phyloP scores from a whole-genome alignment of 805 yeast species.

The Starmera pachycereana region DNA sequence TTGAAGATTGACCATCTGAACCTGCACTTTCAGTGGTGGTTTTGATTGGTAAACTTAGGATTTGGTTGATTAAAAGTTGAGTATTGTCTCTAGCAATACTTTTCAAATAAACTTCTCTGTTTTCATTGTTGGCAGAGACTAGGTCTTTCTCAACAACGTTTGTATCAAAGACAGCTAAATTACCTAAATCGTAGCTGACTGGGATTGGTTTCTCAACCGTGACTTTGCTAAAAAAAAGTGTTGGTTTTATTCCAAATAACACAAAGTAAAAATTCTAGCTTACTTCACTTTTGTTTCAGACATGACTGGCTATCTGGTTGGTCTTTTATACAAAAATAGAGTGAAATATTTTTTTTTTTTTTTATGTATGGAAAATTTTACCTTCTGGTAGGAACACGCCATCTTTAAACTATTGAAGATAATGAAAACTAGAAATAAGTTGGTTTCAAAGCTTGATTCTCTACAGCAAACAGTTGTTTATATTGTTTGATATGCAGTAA shows the following conservation, averaged over 20 bases:
- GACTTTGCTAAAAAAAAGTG: slow-evolving; percentile 33
- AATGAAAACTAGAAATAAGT: background rate
- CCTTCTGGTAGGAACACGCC: no score
- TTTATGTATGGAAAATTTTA: background rate
- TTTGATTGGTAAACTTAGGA: slow-evolving; percentile 80
- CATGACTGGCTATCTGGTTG: background rate
- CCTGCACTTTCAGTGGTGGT: slow-evolving; percentile 69
- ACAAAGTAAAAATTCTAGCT: no score
- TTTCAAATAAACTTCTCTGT: slow-evolving; percentile 54
- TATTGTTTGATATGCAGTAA: background rate
- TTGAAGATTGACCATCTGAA: slow-evolving; percentile 49
- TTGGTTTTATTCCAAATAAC: no score
- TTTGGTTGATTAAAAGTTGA: slow-evolving; percentile 83
- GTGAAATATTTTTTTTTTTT: background rate
- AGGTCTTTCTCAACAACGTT: slow-evolving; percentile 67
- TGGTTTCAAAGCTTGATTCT: background rate
- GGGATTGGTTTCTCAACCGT: slow-evolving; percentile 91
- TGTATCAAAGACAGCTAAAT: slow-evolving; percentile 81
- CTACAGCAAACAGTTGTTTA: background rate
- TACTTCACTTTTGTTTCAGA: background rate
- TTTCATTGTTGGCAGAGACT: slow-evolving; percentile 39
- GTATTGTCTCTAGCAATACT: slow-evolving; percentile 81
- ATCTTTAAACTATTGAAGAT: no score
- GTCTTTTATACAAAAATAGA: background rate
- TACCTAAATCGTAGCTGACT: slow-evolving; percentile 80